A percentile compares a stretch with the other conserved stretches of the same genome.
phyloP scores from a whole-genome alignment of 2,329 filamentous ascomycete species.

The Aspergillus chevalieri region DNA sequence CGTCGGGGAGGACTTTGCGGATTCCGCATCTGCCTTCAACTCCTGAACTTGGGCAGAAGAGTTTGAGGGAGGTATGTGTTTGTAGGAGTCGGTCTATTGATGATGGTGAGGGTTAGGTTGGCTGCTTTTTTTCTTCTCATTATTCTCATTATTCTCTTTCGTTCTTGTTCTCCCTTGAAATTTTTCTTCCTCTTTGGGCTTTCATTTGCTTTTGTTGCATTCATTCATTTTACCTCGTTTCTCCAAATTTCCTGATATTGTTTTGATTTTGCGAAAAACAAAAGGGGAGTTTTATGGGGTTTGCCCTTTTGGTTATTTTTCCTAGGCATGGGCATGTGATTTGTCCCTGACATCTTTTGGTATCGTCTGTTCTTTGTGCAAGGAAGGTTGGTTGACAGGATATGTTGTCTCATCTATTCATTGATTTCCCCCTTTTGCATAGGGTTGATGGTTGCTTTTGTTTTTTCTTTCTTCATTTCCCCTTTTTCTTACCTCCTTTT shows the following conservation, averaged over 20 bases:
- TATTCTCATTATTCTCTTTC: background rate
- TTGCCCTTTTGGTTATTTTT: background rate
- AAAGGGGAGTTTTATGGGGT: background rate
- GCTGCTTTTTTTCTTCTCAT: slow-evolving; percentile 1
- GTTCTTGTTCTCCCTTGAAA: background rate
- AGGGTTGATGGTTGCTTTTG: background rate
- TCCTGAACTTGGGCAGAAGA: slow-evolving; percentile 24
- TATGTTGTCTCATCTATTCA: too few species aligned
- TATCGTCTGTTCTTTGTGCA: too few species aligned
- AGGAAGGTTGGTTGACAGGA: too few species aligned
- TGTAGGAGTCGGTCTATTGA: slow-evolving; percentile 31
- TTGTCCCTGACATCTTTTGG: too few species aligned
- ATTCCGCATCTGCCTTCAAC: slow-evolving; percentile 32
- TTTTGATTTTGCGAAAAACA: slow-evolving; percentile 12
- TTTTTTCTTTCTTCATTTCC: background rate
- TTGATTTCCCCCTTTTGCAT: too few species aligned
- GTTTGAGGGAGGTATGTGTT: slow-evolving; percentile 11
- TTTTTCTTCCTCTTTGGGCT: background rate
- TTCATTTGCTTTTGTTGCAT: background rate
- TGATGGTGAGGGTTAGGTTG: slow-evolving; percentile 15
- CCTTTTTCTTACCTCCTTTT: background rate
- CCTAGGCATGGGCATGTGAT: too few species aligned
- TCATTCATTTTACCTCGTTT: slow-evolving; percentile 1
- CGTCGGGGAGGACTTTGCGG: slow-evolving; percentile 16
- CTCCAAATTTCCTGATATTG: slow-evolving; percentile 4